These are phyloP conservation scores for Lasiodiplodia theobromae DNA, from an alignment of 2,329 filamentous ascomycete genomes.

Conservation along the genomic window DNA sequence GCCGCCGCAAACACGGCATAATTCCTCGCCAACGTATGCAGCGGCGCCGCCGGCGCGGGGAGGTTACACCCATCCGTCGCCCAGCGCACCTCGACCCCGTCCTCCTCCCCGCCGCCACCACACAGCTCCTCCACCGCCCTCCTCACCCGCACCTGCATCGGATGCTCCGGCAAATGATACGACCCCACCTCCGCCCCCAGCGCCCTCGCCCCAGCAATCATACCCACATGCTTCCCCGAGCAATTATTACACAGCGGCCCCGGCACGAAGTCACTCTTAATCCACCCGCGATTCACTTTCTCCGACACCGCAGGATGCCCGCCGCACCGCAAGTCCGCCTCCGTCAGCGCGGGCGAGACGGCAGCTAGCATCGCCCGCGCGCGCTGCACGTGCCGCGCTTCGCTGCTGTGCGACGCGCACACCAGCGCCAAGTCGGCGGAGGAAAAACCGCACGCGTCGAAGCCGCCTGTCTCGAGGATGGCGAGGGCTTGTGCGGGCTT, in stretches of 20 bases:
- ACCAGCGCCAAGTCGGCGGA: slow-evolving; percentile 55
- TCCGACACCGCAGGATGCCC: slow-evolving; percentile 43
- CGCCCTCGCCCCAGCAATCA: slow-evolving; percentile 53
- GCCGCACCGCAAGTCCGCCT: slow-evolving; percentile 53
- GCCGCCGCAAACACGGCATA: slow-evolving; percentile 51
- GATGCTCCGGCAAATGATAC: slow-evolving; percentile 43
- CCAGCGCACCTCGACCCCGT: slow-evolving; percentile 46
- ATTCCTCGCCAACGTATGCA: slow-evolving; percentile 46
- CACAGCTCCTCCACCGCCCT: slow-evolving; percentile 38
- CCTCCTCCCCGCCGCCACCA: slow-evolving; percentile 32
- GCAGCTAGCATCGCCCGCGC: slow-evolving; percentile 50
- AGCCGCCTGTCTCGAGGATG: slow-evolving; percentile 51
- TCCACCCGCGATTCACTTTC: slow-evolving; percentile 50
- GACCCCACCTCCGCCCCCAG: slow-evolving; percentile 40
- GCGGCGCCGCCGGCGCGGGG: slow-evolving; percentile 53
- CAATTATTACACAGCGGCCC: slow-evolving; percentile 55
- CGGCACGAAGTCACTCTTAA: slow-evolving; percentile 47
- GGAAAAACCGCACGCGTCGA: slow-evolving; percentile 47
- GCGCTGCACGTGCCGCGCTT: slow-evolving; percentile 50
- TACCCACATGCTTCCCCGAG: slow-evolving; percentile 58
- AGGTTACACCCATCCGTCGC: slow-evolving; percentile 58
- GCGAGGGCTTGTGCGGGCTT: slow-evolving; percentile 57
- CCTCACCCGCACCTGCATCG: slow-evolving; percentile 48
- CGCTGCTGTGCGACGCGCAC: slow-evolving; percentile 57
- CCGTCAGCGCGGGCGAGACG: slow-evolving; percentile 36